A percentile compares a stretch with the other conserved stretches of the same genome.
Conservation (phyloP, 2,329 filamentous ascomycete genomes). For the Alternaria atra region DNA sequence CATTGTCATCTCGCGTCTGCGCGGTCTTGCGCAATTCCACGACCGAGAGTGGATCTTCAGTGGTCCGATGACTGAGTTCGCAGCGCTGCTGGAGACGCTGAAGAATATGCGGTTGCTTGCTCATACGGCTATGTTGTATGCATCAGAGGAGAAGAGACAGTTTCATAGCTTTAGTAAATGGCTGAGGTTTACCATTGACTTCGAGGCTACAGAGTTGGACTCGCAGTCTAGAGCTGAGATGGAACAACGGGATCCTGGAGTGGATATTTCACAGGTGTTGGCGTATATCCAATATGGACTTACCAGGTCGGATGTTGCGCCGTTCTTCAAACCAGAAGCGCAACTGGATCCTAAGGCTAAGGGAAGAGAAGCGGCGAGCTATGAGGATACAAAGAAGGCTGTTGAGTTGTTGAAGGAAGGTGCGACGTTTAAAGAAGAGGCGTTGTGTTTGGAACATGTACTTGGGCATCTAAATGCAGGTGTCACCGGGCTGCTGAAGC, state of each 20-base stretch:
- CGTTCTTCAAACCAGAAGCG: conserved; percentile 63
- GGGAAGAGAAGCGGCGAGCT: conserved; percentile 21
- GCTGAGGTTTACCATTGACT: conserved; percentile 84
- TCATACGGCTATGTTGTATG: conserved; percentile 74
- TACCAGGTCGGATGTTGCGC: conserved; percentile 69
- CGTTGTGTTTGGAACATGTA: conserved; percentile 53
- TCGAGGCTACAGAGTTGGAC: conserved; percentile 71
- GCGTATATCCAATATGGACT: conserved; percentile 80
- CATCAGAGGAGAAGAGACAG: conserved; percentile 78
- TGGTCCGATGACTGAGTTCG: conserved; percentile 56
- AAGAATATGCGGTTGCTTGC: conserved; percentile 78
- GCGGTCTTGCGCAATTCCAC: conserved; percentile 84
- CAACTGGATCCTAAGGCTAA: conserved; percentile 26
- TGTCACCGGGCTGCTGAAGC: conserved; percentile 44
- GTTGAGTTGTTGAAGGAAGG: conserved; percentile 54
- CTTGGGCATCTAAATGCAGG: conserved; percentile 45
- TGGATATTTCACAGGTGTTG: conserved; percentile 77
- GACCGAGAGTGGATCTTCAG: conserved; percentile 69
- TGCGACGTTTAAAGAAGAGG: conserved; percentile 51
- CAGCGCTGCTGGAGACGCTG: conserved; percentile 69
- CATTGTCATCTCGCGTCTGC: conserved; percentile 81
- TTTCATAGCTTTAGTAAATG: conserved; percentile 83
- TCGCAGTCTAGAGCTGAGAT: conserved; percentile 72
- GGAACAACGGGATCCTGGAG: conserved; percentile 77
- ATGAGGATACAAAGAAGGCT: conserved; percentile 46